phyloP scores from a whole-genome alignment of 2,329 filamentous ascomycete species.

The Diaporthe nobilis region DNA sequence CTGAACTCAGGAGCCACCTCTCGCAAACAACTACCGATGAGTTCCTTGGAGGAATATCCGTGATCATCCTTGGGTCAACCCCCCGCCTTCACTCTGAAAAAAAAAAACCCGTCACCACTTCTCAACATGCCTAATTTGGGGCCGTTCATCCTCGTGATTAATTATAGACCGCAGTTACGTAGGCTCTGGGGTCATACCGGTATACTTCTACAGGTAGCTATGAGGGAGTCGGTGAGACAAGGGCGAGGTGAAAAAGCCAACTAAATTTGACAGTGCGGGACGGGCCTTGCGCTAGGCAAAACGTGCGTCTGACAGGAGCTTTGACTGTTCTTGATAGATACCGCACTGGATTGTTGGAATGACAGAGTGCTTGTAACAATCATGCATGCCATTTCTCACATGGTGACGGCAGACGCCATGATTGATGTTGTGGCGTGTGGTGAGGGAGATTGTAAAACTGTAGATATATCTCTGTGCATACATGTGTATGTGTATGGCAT shows the following conservation, averaged over 20 bases:
- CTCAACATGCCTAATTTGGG: no score
- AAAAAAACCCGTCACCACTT: no score
- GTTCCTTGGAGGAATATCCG: no score
- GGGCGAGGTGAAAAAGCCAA: background rate
- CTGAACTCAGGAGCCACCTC: no score
- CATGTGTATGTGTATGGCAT: background rate
- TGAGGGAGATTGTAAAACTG: no score
- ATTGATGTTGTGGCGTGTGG: background rate
- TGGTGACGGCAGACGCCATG: background rate
- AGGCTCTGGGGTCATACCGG: background rate
- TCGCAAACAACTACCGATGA: no score
- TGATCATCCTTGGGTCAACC: no score
- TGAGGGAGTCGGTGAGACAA: background rate
- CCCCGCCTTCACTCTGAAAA: no score
- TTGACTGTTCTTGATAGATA: background rate
- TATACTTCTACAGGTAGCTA: background rate
- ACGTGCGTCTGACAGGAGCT: background rate
- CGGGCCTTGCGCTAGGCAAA: conserved; percentile 4
- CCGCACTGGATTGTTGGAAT: no score
- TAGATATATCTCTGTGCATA: no score
- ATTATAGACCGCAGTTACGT: background rate
- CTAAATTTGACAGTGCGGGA: conserved; percentile 10
- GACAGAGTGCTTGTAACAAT: background rate
- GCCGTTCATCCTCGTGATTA: background rate
- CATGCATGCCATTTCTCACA: background rate